phyloP scores from a whole-genome alignment of 345 rosid species.

The Erysimum cheiranthoides region DNA sequence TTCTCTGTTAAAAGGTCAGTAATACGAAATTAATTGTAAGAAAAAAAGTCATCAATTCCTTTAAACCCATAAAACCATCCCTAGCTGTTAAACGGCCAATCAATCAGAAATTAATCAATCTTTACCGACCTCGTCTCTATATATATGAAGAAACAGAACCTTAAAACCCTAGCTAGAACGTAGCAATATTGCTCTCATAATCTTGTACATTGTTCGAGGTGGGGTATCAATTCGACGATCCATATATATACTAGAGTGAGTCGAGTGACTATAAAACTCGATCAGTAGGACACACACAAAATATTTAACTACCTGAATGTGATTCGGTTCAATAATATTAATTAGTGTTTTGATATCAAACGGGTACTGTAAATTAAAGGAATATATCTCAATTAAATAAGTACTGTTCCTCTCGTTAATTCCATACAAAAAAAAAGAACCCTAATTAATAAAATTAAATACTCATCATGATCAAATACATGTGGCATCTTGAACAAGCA shows the following conservation, averaged over 20 bases:
- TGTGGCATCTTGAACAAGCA: not conserved
- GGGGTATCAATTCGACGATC: not conserved
- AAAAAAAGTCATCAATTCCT: not conserved
- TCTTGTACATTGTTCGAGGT: not conserved
- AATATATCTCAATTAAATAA: not conserved
- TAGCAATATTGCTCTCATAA: not conserved
- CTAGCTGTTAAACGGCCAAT: not conserved
- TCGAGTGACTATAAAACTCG: constrained; percentile 2
- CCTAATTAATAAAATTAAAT: not conserved
- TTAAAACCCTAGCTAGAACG: constrained; percentile 13
- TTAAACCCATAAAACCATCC: not conserved
- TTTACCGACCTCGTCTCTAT: not conserved
- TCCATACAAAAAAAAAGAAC: not conserved
- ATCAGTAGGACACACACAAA: not conserved
- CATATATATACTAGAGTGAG: not conserved
- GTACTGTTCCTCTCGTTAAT: not conserved
- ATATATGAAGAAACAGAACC: constrained; percentile 2
- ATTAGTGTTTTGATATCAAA: not conserved
- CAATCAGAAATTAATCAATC: not conserved
- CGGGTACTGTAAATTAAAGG: not conserved
- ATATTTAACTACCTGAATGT: not conserved
- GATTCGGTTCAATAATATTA: not conserved
- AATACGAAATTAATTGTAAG: not conserved
- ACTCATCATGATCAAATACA: constrained; percentile 13
- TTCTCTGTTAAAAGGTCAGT: not conserved